Evolutionary conservation across 345 rosid species (phyloP).

Genomic region (Eucalyptus dawsonii): DNA sequence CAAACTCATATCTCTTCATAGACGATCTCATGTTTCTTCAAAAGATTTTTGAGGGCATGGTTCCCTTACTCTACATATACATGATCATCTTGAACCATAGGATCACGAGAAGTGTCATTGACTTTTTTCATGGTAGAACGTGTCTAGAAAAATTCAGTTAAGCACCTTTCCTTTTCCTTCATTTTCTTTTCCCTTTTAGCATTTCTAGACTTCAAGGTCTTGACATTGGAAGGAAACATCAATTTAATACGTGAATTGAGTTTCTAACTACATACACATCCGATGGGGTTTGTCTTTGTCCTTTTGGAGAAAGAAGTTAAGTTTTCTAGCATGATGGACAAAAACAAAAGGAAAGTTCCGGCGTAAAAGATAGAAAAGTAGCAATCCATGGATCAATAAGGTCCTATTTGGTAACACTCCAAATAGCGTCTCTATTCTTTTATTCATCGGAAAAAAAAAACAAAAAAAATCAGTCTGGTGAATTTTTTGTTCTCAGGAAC

Average conservation of each 20-base stretch:
- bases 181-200: neutral
- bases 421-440: too few relatives aligned
- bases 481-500: too few relatives aligned
- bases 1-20: neutral
- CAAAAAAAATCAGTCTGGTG: rapidly evolving
- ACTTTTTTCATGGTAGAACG: neutral
- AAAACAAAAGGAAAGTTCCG: neutral
- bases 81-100: neutral
- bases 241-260: neutral
- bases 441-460: too few relatives aligned
- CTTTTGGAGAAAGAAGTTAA: neutral
- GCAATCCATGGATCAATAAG: neutral
- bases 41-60: neutral
- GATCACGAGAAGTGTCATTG: neutral
- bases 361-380: neutral
- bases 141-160: neutral
- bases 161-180: neutral
- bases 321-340: neutral
- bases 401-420: too few relatives aligned
- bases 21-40: neutral
- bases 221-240: neutral
- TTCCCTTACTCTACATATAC: neutral
- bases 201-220: neutral
- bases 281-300: neutral
- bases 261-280: neutral